Percentiles rank a stretch among this genome's conserved stretches.
phyloP scores from a whole-genome alignment of 345 rosid genomes.

The Populus alba region DNA sequence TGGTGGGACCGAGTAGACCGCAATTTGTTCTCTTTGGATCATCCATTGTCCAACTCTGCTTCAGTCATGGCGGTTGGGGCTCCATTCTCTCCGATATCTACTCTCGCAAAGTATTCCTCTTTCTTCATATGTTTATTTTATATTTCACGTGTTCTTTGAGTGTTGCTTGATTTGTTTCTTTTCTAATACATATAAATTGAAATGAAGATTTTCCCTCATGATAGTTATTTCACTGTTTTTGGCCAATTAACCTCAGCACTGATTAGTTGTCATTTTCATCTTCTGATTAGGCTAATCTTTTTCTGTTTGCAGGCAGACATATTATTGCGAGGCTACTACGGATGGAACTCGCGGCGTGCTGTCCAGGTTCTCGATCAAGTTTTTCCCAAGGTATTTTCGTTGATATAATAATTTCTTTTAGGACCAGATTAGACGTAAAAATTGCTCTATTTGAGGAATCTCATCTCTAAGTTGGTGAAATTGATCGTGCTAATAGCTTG shows the following conservation, averaged over 20 bases:
- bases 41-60: conserved; percentile 92
- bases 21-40: conserved; percentile 96
- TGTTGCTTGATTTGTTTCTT: background rate
- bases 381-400: conserved; percentile 72
- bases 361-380: conserved; percentile 71
- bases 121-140: background rate
- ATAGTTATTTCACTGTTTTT: background rate
- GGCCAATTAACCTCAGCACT: background rate
- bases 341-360: conserved; percentile 95
- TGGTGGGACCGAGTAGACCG: conserved; percentile 86
- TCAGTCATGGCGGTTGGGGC: conserved; percentile 92
- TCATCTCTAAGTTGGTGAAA: background rate
- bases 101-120: conserved; percentile 67
- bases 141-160: background rate
- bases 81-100: conserved; percentile 82
- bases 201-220: background rate
- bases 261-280: background rate
- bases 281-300: background rate
- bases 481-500: background rate
- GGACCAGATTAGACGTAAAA: background rate
- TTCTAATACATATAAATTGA: background rate
- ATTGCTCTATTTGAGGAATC: background rate
- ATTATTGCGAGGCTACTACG: conserved; percentile 75
- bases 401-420: background rate
- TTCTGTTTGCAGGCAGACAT: conserved; percentile 66